Conservation (phyloP, 2,329 filamentous ascomycete genomes). For the Beauveria brongniartii region DNA sequence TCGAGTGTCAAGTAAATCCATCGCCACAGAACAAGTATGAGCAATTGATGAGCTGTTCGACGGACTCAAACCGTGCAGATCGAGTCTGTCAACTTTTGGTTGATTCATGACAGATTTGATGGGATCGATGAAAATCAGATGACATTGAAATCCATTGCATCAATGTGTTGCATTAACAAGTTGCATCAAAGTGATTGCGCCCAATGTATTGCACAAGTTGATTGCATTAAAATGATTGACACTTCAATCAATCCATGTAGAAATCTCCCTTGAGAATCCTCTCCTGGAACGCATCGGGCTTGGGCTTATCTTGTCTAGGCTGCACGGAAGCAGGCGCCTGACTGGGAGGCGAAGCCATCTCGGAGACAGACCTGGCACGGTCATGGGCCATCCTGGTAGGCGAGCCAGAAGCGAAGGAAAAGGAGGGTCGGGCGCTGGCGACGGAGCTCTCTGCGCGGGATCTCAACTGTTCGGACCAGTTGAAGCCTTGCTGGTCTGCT, state of each 20-base stretch:
- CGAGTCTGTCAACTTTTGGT: neutral
- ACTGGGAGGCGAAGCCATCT: conserved; percentile 50
- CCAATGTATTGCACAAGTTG: too few species aligned
- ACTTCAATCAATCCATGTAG: conserved; percentile 71
- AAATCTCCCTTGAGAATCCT: conserved; percentile 96
- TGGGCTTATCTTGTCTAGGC: conserved; percentile 37
- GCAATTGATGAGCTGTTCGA: neutral
- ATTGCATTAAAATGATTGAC: too few species aligned
- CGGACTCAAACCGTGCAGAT: neutral
- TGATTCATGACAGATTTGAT: neutral
- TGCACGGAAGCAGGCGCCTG: conserved; percentile 40
- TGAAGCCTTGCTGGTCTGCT: conserved; percentile 81
- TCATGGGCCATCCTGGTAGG: conserved; percentile 43
- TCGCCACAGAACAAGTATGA: neutral
- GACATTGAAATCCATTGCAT: too few species aligned
- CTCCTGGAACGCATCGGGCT: conserved; percentile 93
- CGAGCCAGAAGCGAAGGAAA: conserved; percentile 44
- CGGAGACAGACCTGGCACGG: conserved; percentile 61
- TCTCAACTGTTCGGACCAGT: conserved; percentile 94
- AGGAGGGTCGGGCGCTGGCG: conserved; percentile 47
- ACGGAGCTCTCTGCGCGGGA: conserved; percentile 79
- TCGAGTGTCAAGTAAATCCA: neutral
- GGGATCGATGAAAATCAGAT: neutral
- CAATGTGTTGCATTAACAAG: too few species aligned
- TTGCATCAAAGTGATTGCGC: too few species aligned